phyloP scores from a whole-genome alignment of 1,284 basidiomycete genomes.

The Cutaneotrichosporon sp. region DNA sequence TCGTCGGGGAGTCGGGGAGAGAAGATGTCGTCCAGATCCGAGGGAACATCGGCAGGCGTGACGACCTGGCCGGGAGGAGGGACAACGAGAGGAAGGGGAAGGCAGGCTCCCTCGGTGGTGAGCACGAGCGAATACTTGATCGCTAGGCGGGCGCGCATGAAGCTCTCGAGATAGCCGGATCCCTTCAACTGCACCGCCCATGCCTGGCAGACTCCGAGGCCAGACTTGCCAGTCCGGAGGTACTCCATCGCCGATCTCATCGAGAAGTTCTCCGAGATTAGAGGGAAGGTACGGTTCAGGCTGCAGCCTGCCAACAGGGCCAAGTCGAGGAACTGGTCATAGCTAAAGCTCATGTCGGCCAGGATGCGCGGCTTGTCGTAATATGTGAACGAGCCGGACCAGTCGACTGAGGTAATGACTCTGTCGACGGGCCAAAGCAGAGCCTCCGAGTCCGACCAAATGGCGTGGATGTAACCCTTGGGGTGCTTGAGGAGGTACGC shows the following conservation, averaged over 20 bases:
- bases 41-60: slow-evolving; percentile 81
- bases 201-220: slow-evolving; percentile 73
- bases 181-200: slow-evolving; percentile 57
- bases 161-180: slow-evolving; percentile 71
- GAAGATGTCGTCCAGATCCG: slow-evolving; percentile 92
- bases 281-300: slow-evolving; percentile 81
- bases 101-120: slow-evolving; percentile 81
- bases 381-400: slow-evolving; percentile 72
- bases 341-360: slow-evolving; percentile 69
- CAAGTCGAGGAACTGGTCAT: slow-evolving; percentile 94
- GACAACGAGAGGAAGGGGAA: slow-evolving; percentile 81
- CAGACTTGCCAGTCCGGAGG: slow-evolving; percentile 84
- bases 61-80: slow-evolving; percentile 55
- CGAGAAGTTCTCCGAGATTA: slow-evolving; percentile 67
- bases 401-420: slow-evolving; percentile 83
- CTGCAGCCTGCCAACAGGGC: slow-evolving; percentile 90
- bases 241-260: slow-evolving; percentile 82
- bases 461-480: slow-evolving; percentile 91
- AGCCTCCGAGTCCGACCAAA: slow-evolving; percentile 86
- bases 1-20: slow-evolving; percentile 93
- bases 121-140: slow-evolving; percentile 90
- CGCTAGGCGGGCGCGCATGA: slow-evolving; percentile 85
- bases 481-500: slow-evolving; percentile 91
- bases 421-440: slow-evolving; percentile 88
- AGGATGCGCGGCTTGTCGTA: slow-evolving; percentile 78